Base-by-base conservation (phyloP, 352 stramenopile genomes). In the Phytopythium montanum region DNA sequence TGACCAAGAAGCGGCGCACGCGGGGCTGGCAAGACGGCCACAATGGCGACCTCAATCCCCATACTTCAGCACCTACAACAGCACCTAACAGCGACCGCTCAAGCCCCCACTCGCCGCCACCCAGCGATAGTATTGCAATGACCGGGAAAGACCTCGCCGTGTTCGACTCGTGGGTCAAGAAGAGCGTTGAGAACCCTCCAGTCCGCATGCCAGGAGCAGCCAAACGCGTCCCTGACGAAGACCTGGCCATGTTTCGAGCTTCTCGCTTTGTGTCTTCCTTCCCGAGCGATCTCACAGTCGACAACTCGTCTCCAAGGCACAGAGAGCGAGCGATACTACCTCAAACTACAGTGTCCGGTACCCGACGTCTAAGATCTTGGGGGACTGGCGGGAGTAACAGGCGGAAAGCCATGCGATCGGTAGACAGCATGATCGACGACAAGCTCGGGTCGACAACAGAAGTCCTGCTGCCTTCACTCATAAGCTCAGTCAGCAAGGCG, bases 241-340 rank as follows among this genome's bases (percentile, higher is more conserved):
- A 80, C 31, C 46, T 90, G 21, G 61, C 41, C 28, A 90, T 90
- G 77, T 88, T 90, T 66, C 68, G 73, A 29, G 69, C 68, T 14
- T 64, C 62, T 18, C 60, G 66, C 9, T 62, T 67, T 13, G 56
- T 69, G 8, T 48, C 52, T 21, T 56, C 64, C 13, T 34, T 68
- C 13, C 60, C 60, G 49, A n/a, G 44, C 60, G 2, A 60, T 71
- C 45, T 73, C 69, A 48, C 62, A 58, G 44, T 52, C 7, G 19
- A 26, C 31, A 39, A 18, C 13, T 38, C 31, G 28, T 25, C 54
- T 5, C 18, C 19, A 13, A 50, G 23, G 16, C 29, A 16, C 7
- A 14, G 25, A 36, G 14, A 50, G 4, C 5, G 44, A 31, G 4
- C 48, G n/a, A 12, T 54, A 6, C 28, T 54, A 12, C 48, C 48